Evolutionary conservation across 495 filamentous ascomycete species (phyloP).

Genomic region (Immersiella caudata): DNA sequence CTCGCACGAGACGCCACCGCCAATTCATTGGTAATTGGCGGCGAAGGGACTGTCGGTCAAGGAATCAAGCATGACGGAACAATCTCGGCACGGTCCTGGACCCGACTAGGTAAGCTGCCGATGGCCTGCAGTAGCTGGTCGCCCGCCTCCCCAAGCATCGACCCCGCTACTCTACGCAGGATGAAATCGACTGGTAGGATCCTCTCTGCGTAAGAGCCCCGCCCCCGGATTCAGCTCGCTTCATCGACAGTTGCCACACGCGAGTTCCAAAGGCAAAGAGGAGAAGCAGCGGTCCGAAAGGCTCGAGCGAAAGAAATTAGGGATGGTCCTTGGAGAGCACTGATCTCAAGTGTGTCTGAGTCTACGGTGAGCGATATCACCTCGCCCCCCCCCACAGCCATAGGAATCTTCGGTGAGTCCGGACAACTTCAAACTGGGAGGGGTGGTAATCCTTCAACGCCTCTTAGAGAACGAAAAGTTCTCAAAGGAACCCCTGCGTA

Average conservation of each 20-base stretch:
- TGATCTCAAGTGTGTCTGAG: neutral
- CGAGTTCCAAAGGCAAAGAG: neutral
- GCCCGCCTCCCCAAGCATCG: neutral
- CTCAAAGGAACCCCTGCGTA: neutral
- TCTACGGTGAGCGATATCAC: neutral
- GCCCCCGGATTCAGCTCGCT: slow-evolving; percentile 8
- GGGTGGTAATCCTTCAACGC: neutral
- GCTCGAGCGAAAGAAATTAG: neutral
- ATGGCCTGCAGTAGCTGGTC: neutral
- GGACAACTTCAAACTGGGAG: neutral
- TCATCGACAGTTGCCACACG: neutral
- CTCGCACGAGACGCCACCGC: neutral
- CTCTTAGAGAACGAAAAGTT: neutral
- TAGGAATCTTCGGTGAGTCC: slow-evolving; percentile 2
- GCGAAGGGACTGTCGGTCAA: slow-evolving; percentile 3
- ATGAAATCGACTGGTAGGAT: neutral
- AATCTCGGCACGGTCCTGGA: slow-evolving; percentile 1
- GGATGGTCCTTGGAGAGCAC: neutral
- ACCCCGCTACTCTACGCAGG: neutral
- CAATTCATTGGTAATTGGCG: neutral
- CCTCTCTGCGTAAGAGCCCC: neutral
- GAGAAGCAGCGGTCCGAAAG: neutral
- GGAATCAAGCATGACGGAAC: neutral
- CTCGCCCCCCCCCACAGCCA: neutral
- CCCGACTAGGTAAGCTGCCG: neutral